Evolutionary conservation across 2,329 filamentous ascomycete species (phyloP), one percentile per base, ranked within the genome.

Genomic region (Ophiostoma sp.): DNA sequence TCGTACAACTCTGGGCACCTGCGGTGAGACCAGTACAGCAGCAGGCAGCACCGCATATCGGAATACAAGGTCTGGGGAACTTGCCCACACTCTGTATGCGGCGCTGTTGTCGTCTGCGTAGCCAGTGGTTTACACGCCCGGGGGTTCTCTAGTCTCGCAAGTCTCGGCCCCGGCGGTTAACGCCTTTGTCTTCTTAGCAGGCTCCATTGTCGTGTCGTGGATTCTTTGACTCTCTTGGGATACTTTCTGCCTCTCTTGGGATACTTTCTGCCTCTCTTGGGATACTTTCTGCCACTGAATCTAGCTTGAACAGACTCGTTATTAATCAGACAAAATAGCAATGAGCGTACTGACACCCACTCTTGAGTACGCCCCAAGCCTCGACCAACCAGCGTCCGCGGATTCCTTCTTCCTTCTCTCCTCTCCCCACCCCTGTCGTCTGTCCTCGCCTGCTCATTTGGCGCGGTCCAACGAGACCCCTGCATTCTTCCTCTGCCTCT

Each of bases 391-490:
- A 62, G 27, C 36, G 58, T 14, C 58, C 58, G 14, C 6, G 58
- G 58, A 40, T 36, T 12, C n/a, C 49, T 68, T 44, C 63, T 42
- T 27, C 16, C 18, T 58, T 38, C 41, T 66, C 14, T 58, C 36
- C 36, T 60, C 52, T 58, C 27, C 27, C 52, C 27, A 55, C 55
- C 55, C 55, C 55, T 60, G 55, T 60, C 55, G 11, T 16, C 38
- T 40, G 55, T 60, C 18, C 11, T 36, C 49, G 12, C 5, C 64
- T 36, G 64, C 45, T 14, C 18, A 40, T 65, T 41, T 65, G 45
- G 44, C 64, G 64, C 64, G 42, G 64, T 18, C 64, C 64, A 66
- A 66, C 64, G 47, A 66, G 47, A 55, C 47, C 47, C 64, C 40
- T 41, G 47, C 38, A 16, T 66, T 14, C n/a, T 11, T 5, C 64